Conservation (phyloP, 805 yeast species). For the Yarrowia phangngaensis region DNA sequence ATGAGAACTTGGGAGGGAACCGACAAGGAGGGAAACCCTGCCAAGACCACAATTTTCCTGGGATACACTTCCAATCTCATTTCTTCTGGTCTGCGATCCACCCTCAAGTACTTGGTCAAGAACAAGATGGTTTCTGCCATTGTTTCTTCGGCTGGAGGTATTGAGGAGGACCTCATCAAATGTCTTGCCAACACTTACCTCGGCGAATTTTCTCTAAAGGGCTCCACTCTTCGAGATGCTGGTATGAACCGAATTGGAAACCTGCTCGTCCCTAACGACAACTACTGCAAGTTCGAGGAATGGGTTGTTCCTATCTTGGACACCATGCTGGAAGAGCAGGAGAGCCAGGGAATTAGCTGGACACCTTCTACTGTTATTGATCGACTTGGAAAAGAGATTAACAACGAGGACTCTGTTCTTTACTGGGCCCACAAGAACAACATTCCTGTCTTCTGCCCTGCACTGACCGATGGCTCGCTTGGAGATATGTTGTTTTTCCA, state of each 20-base stretch:
- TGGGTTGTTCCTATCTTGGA: constrained; percentile 97
- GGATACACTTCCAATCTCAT: constrained; percentile 97
- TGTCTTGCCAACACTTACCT: constrained; percentile 93
- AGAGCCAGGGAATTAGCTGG: constrained; percentile 64
- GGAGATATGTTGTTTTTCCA: constrained; percentile 99
- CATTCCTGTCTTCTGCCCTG: constrained; percentile 96
- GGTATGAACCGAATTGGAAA: constrained; percentile 99
- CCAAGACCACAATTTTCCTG: constrained; percentile 84
- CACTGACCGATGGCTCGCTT: constrained; percentile 94
- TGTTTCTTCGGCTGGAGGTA: constrained; percentile 97
- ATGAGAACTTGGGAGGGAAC: constrained; percentile 94
- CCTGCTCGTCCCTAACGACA: constrained; percentile 93
- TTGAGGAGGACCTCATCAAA: constrained; percentile 95
- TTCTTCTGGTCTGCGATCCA: constrained; percentile 89
- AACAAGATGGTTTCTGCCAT: constrained; percentile 92
- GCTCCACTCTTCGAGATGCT: constrained; percentile 77
- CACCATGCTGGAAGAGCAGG: constrained; percentile 83
- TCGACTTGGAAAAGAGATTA: constrained; percentile 90
- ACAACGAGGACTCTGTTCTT: constrained; percentile 87
- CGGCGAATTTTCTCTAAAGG: constrained; percentile 85
- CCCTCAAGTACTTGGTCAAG: constrained; percentile 82
- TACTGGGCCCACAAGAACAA: constrained; percentile 98
- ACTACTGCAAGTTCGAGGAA: constrained; percentile 95
- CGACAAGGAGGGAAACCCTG: constrained; percentile 54
- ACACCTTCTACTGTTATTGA: constrained; percentile 92